These are phyloP conservation scores for Ustilago trichophora DNA, from an alignment of 1,284 basidiomycete genomes.

Conservation along the genomic window DNA sequence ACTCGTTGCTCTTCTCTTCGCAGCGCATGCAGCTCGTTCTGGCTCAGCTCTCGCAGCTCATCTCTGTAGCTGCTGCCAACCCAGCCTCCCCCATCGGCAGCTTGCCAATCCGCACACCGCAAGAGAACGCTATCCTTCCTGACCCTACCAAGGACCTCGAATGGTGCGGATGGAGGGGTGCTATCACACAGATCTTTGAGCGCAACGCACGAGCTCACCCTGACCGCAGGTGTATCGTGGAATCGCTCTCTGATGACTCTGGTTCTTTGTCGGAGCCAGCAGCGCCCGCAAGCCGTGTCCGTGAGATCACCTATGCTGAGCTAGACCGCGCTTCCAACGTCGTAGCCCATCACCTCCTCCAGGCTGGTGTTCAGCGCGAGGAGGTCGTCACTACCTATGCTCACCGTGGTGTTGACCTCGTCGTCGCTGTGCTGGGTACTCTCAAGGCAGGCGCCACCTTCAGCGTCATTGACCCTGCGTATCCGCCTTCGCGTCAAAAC, in stretches of 20 bases:
- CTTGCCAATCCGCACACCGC: slow-evolving; percentile 69
- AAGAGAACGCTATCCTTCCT: slow-evolving; percentile 79
- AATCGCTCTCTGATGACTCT: slow-evolving; percentile 70
- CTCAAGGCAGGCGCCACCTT: slow-evolving; percentile 97
- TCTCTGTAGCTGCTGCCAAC: slow-evolving; percentile 76
- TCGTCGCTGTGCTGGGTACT: slow-evolving; percentile 95
- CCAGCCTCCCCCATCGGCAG: slow-evolving; percentile 63
- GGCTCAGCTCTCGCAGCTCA: slow-evolving; percentile 83
- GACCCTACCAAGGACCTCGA: slow-evolving; percentile 88
- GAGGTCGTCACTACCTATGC: slow-evolving; percentile 99
- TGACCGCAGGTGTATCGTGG: slow-evolving; percentile 61
- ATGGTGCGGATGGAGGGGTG: slow-evolving; percentile 97
- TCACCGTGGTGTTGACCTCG: slow-evolving; percentile 92
- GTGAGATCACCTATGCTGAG: slow-evolving; percentile 79
- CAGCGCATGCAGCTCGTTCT: slow-evolving; percentile 80
- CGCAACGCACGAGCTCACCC: slow-evolving; percentile 59
- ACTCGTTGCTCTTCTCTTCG: slow-evolving; percentile 90
- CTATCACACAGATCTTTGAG: slow-evolving; percentile 78
- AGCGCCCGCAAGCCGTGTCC: slow-evolving; percentile 70
- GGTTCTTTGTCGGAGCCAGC: slow-evolving; percentile 74
- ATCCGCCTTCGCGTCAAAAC: slow-evolving; percentile 92
- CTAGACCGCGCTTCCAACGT: slow-evolving; percentile 88
- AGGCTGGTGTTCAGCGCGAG: slow-evolving; percentile 85
- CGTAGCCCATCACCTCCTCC: slow-evolving; percentile 87
- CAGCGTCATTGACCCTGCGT: slow-evolving; percentile 98